phyloP scores from a whole-genome alignment of 2,329 filamentous ascomycete species.

The Fusarium sp. region DNA sequence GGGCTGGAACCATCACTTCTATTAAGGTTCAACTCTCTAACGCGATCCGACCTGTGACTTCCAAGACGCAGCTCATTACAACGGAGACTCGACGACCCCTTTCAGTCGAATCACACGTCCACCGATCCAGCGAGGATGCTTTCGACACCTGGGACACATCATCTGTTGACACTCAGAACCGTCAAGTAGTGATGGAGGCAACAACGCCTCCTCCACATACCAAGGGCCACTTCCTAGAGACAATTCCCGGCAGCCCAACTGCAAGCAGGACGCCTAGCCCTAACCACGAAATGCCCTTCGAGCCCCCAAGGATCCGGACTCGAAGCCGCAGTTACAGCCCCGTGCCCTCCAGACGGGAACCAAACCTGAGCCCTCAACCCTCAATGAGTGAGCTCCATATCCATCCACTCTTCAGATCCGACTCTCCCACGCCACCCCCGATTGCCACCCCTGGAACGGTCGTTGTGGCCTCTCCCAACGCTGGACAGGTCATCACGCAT shows the following conservation, averaged over 20 bases:
- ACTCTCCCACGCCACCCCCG: constrained; percentile 76
- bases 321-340: constrained; percentile 67
- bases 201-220: constrained; percentile 58
- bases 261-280: constrained; percentile 75
- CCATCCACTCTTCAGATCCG: constrained; percentile 81
- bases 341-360: constrained; percentile 48
- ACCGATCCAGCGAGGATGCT: constrained; percentile 65
- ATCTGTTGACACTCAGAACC: constrained; percentile 71
- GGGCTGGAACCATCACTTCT: constrained; percentile 40
- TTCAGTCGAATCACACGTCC: constrained; percentile 61
- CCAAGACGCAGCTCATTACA: constrained; percentile 65
- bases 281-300: constrained; percentile 68
- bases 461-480: constrained; percentile 77
- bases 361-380: constrained; percentile 36
- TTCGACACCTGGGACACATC: constrained; percentile 84
- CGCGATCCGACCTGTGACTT: constrained; percentile 67
- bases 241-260: constrained; percentile 76
- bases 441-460: constrained; percentile 76
- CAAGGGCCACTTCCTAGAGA: constrained; percentile 71
- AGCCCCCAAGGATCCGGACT: constrained; percentile 58
- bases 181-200: constrained; percentile 67
- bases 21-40: constrained; percentile 56
- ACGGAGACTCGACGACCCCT: constrained; percentile 57
- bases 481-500: constrained; percentile 72
- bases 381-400: constrained; percentile 73